phyloP scores from a whole-genome alignment of 2,329 filamentous ascomycete species.

The Davidsoniella eucalypti region DNA sequence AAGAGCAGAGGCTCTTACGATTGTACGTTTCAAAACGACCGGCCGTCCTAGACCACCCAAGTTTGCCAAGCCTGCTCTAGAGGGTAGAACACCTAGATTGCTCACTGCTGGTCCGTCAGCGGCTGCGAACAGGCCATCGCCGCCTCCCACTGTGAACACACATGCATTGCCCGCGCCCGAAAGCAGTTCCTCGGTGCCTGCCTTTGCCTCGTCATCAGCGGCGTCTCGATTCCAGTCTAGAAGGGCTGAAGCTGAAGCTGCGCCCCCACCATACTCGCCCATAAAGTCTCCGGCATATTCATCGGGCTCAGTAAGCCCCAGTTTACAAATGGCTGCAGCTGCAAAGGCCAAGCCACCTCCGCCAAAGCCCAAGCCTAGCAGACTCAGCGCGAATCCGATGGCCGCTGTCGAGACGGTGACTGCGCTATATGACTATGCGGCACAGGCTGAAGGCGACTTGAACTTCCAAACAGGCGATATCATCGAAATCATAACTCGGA shows the following conservation, averaged over 20 bases:
- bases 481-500: conserved; percentile 74
- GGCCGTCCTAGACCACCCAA: conserved; percentile 48
- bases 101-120: conserved; percentile 32
- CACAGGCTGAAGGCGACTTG: conserved; percentile 84
- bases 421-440: conserved; percentile 89
- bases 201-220: conserved; percentile 6
- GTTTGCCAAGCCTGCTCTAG: conserved; percentile 39
- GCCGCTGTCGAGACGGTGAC: conserved; percentile 63
- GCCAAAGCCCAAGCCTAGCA: conserved; percentile 60
- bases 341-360: conserved; percentile 55
- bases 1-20: conserved; percentile 63
- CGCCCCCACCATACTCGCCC: conserved; percentile 57
- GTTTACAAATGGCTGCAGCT: conserved; percentile 32
- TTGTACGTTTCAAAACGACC: conserved; percentile 82
- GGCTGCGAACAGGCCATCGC: conserved; percentile 7
- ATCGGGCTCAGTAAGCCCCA: conserved; percentile 19
- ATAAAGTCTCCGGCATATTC: conserved; percentile 17
- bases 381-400: conserved; percentile 41
- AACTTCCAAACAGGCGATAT: conserved; percentile 77
- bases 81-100: conserved; percentile 30
- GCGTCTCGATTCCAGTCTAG: conserved; percentile 19
- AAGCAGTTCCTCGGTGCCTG: conserved; percentile 12
- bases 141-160: conserved; percentile 14
- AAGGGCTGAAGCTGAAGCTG: conserved; percentile 23
- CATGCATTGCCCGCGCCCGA: conserved; percentile 17